These are phyloP conservation scores for Sanghuangporus weigelae DNA, from an alignment of 1,284 basidiomycete species.

Conservation along the genomic window DNA sequence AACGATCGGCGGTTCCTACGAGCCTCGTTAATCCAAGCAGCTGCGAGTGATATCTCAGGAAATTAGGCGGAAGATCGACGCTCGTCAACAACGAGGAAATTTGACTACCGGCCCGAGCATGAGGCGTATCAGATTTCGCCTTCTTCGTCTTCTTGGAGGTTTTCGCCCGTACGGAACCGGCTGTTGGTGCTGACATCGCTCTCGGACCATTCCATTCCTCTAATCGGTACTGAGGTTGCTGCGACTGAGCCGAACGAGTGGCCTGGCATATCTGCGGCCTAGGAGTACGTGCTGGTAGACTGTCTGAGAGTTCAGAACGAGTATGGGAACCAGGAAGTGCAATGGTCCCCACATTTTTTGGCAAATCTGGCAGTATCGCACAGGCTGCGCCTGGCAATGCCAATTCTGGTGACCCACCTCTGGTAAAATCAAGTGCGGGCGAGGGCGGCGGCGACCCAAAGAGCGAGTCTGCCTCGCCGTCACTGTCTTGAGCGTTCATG, in stretches of 20 bases:
- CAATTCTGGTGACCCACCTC: constrained; percentile 67
- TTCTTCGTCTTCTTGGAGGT: constrained; percentile 27
- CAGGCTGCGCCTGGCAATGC: constrained; percentile 48
- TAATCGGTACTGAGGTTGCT: constrained; percentile 23
- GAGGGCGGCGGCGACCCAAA: constrained; percentile 76
- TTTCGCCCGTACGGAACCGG: not conserved
- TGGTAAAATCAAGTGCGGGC: constrained; percentile 33
- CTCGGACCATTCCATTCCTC: not conserved
- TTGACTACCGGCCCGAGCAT: constrained; percentile 35
- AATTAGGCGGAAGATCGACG: constrained; percentile 58
- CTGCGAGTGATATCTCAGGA: constrained; percentile 64
- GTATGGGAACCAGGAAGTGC: constrained; percentile 89
- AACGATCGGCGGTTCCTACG: constrained; percentile 52
- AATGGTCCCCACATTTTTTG: constrained; percentile 88
- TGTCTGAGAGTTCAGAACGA: constrained; percentile 75
- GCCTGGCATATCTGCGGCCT: constrained; percentile 28
- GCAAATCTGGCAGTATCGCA: constrained; percentile 46
- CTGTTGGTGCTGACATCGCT: not conserved
- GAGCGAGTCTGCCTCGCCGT: constrained; percentile 60
- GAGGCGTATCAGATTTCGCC: constrained; percentile 28
- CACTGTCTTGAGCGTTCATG: constrained; percentile 24
- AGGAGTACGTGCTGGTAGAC: constrained; percentile 65
- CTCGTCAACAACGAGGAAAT: constrained; percentile 52
- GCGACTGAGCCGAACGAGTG: constrained; percentile 25
- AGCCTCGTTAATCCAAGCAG: constrained; percentile 66